These are phyloP conservation scores for Arxiozyma slooffiae DNA, from an alignment of 1,139 yeast genomes.

Conservation along the genomic window DNA sequence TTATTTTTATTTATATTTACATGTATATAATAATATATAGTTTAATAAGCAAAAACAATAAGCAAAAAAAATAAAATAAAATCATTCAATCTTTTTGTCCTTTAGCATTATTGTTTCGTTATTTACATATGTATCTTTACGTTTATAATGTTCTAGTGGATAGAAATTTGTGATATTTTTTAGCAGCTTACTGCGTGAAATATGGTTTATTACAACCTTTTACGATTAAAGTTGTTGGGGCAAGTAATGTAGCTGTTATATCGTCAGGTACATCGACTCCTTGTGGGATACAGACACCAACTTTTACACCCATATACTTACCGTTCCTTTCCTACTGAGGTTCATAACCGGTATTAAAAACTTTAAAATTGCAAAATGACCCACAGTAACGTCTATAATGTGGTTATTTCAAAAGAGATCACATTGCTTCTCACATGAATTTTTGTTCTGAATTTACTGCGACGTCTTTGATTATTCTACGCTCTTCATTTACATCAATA, in stretches of 20 bases:
- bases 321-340: constrained; percentile 54
- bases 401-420: constrained; percentile 71
- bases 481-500: constrained; percentile 35
- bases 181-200: constrained; percentile 81
- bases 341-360: constrained; percentile 97
- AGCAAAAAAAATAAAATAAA: neutral
- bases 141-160: constrained; percentile 98
- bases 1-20: neutral
- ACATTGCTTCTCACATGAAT: constrained; percentile 91
- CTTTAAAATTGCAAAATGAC: constrained; percentile 77
- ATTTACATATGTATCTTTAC: constrained; percentile 91
- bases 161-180: constrained; percentile 72
- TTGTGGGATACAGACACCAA: constrained; percentile 73
- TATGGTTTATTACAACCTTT: constrained; percentile 86
- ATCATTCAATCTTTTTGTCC: constrained; percentile 80
- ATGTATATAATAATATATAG: neutral
- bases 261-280: constrained; percentile 64
- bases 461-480: constrained; percentile 37
- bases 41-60: too few species aligned
- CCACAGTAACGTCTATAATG: constrained; percentile 81
- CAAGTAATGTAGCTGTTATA: constrained; percentile 63
- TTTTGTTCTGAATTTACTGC: constrained; percentile 41
- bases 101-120: constrained; percentile 84
- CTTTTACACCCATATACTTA: constrained; percentile 59
- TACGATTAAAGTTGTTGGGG: constrained; percentile 76